Base-by-base conservation (phyloP, 2,329 filamentous ascomycete species). In the Trichocomaceae sp. region DNA sequence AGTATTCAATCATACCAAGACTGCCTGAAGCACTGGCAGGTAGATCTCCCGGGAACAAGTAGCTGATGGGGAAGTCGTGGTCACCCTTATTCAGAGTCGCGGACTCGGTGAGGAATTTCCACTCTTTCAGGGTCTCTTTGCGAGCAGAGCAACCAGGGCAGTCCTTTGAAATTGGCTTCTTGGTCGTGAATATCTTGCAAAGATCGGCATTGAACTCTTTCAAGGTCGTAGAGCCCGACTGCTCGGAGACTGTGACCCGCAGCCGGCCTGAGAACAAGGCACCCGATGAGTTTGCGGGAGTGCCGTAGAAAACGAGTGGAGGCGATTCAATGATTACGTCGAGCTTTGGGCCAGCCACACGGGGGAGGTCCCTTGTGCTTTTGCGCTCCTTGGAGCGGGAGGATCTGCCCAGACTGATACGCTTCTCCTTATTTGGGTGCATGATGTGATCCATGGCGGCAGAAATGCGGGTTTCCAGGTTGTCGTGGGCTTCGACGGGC, bases 51-150 rank as follows among this genome's bases (percentile, higher is more conserved):
- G 85, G 83, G 45, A 99, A 81, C 50, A 96, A 79, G 62, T 90
- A 86, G 63, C 90, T 95, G 72, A 96, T 96, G 48, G 93, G 92
- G 68, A 91, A 95, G 46, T 83, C 79, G 70, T 96, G 90, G 49
- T 79, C 73, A 57, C 86, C 85, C 72, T 66, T 62, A 50, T 72
- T 72, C 44, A 71, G 64, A 33, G 61, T 57, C 15, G 74, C 69
- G 10, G 75, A 63, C 56, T 81, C 77, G 17, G 79, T 80, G 56
- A 95, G 73, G 64, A 97, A 87, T 31, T 82, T 81, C 90, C 90
- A 96, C 52, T 79, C 83, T 69, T 86, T 85, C 59, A 97, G 73
- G 67, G 90, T 84, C 35, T 84, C 89, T 56, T 79, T 80, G 66
- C 87, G 85, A 59, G 80, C 80, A 57, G 80, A 74, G 76, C 93